Evolutionary conservation across 75 land plant species (phyloP).

Genomic region (Sequoia sempervirens): DNA sequence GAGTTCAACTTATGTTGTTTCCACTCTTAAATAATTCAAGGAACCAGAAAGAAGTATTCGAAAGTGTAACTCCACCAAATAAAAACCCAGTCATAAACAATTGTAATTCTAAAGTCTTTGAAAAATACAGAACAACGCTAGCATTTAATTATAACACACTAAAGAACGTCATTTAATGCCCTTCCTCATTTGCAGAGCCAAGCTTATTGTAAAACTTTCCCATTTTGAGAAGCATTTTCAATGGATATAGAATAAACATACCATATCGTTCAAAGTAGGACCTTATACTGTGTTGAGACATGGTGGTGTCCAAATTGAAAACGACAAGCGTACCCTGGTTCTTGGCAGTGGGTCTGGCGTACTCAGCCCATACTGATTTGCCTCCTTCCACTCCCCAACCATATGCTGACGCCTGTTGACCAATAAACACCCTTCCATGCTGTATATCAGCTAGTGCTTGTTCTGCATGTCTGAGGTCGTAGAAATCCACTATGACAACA

Average conservation of each 20-base stretch:
- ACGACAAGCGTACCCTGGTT: constrained; percentile 52
- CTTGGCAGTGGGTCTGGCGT: constrained; percentile 9
- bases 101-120: no score
- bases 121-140: no score
- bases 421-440: background rate
- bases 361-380: constrained; percentile 32
- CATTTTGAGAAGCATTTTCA: background rate
- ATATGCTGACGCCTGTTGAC: constrained; percentile 12
- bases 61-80: background rate
- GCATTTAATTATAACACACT: no score
- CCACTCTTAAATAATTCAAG: background rate
- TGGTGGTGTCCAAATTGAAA: constrained; percentile 34
- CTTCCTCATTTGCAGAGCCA: background rate
- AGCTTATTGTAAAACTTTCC: background rate
- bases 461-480: constrained; percentile 29
- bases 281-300: constrained; percentile 9
- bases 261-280: constrained; percentile 28
- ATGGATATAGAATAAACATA: background rate
- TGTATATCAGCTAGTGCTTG: constrained; percentile 30
- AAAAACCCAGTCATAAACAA: background rate
- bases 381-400: constrained; percentile 22
- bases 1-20: background rate
- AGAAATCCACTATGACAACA: constrained; percentile 33
- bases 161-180: no score
- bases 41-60: no score